Percentiles rank a stretch among this genome's conserved stretches.
These are phyloP conservation scores for Dothidotthia symphoricarpi DNA, from an alignment of 2,329 filamentous ascomycete species.

Conservation along the genomic window DNA sequence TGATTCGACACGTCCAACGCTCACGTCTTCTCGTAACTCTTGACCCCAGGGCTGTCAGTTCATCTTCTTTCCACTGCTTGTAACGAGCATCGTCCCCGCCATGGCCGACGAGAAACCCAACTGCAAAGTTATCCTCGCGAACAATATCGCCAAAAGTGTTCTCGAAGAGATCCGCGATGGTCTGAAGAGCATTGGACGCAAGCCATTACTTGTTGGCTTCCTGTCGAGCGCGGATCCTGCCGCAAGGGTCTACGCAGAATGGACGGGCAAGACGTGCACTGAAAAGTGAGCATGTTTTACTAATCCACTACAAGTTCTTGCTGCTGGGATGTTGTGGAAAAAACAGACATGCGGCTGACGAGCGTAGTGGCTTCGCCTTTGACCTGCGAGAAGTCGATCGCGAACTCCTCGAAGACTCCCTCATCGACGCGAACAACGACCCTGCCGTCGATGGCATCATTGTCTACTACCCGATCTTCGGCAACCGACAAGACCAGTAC, in stretches of 20 bases:
- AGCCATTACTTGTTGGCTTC: constrained; percentile 84
- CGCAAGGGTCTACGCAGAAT: constrained; percentile 90
- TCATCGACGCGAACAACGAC: constrained; percentile 82
- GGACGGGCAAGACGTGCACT: constrained; percentile 92
- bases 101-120: constrained; percentile 47
- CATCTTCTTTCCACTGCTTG: constrained; percentile 2
- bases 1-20: too few species aligned
- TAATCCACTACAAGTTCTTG: constrained; percentile 7
- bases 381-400: constrained; percentile 80
- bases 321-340: neutral
- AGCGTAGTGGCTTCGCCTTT: constrained; percentile 80
- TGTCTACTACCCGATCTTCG: constrained; percentile 98
- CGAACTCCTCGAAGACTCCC: constrained; percentile 84
- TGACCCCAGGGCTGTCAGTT: neutral
- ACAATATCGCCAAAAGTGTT: constrained; percentile 79
- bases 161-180: constrained; percentile 75
- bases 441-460: constrained; percentile 80
- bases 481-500: constrained; percentile 86
- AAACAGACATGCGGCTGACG: constrained; percentile 4
- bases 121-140: constrained; percentile 92
- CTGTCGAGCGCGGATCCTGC: constrained; percentile 89
- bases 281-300: constrained; percentile 73
- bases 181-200: constrained; percentile 66
- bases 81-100: constrained; percentile 18
- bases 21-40: neutral